Base-by-base conservation (phyloP, 169 alveolate genomes). In the Ichthyophthirius multifiliis region DNA sequence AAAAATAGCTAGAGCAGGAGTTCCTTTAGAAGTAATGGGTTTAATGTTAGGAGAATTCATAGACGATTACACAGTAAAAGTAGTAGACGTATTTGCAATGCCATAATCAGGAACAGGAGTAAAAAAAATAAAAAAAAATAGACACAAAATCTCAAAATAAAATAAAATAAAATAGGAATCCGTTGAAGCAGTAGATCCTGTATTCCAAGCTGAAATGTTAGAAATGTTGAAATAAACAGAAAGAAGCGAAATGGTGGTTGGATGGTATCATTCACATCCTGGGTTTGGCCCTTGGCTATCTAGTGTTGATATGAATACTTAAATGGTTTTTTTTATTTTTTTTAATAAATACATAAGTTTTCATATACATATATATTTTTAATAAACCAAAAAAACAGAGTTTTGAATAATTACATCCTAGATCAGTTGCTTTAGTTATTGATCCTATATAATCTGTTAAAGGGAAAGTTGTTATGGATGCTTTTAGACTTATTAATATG, bases 1-100 rank as follows among this genome's bases (percentile, higher is more conserved):
- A 31, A 62, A 4, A 48, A 63, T 35, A 67, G 82, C 85, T 32
- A 71, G 95, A 96, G 99, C 99, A 3, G 99, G 99, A 35, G 99
- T 99, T 9, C 99, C 99, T 12, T 97, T 99, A 98, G 99, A 99
- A 92, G 99, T 98, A 44, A 98, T 99, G 99, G 99, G 99, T 39
- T 94, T 99, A 31, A 96, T 99, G 98, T 95, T 99, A 39, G 99
- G 99, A 12, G 99, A 98, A 82, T 97, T 98, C 86, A 96, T 98
- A 13, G 99, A 99, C 90, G 99, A 98, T 83, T 99, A 99, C 85
- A 97, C 99, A n/a, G 98, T 99, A 67, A 93, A 97, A 65, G 99
- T 98, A n/a, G 99, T 98, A 46, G 99, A 99, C 92, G 99, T 98
- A 9, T 99, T 99, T 88, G 98, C 99, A 10, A 99, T 99, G 99